These are phyloP conservation scores for Pseudophaeomoniella oleicola DNA, from an alignment of 2,329 filamentous ascomycete species.

Conservation along the genomic window DNA sequence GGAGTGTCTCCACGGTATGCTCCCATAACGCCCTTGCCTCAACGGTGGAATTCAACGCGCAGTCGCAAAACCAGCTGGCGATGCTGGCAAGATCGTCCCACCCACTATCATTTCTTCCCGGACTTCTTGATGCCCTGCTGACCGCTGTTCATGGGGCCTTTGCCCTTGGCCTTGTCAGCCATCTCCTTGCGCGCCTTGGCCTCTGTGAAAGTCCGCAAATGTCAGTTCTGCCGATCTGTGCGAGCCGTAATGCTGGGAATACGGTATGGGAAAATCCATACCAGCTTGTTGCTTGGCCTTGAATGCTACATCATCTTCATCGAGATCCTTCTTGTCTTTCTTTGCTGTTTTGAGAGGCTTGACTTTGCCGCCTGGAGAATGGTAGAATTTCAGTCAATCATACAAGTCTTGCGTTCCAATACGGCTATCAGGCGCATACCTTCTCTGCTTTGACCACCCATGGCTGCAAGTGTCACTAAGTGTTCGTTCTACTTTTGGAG, in stretches of 20 bases:
- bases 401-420: slow-evolving; percentile 7
- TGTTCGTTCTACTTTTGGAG: no score
- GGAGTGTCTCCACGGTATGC: no score
- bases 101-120: slow-evolving; percentile 94
- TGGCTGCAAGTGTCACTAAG: no score
- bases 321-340: slow-evolving; percentile 68
- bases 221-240: not conserved
- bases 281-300: slow-evolving; percentile 73
- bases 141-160: slow-evolving; percentile 76
- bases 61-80: no score
- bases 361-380: slow-evolving; percentile 54
- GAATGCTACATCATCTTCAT: slow-evolving; percentile 75
- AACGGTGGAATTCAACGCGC: no score
- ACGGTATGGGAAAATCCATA: no score
- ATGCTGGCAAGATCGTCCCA: no score
- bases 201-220: slow-evolving; percentile 32
- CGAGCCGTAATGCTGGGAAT: slow-evolving; percentile 8
- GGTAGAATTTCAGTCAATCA: slow-evolving; percentile 6
- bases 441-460: slow-evolving; percentile 55
- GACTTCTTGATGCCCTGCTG: slow-evolving; percentile 93
- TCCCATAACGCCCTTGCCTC: no score
- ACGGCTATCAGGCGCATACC: slow-evolving; percentile 24
- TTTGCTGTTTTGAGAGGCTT: slow-evolving; percentile 82
- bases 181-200: slow-evolving; percentile 76
- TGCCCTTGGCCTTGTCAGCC: slow-evolving; percentile 68